Evolutionary conservation across 1,139 yeast genomes (phyloP), one percentile per base, ranked within the genome.

Genomic region (Kazachstania sp.): DNA sequence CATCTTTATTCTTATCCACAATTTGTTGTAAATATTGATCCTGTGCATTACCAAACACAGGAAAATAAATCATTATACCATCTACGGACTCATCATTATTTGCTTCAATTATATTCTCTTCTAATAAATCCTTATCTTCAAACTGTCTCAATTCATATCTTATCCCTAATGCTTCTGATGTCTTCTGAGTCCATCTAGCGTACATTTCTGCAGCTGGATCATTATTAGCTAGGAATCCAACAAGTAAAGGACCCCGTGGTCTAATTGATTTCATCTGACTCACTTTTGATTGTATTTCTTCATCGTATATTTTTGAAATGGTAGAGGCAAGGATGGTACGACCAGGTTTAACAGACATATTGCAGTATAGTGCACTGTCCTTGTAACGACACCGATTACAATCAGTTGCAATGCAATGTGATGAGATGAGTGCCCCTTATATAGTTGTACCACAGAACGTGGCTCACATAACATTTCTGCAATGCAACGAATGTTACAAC

Each of bases 51-150:
- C 96, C 96, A 68, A 87, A 92, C 3, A 92, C 97, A 0, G 98
- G 98, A 76, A 90, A 92, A 67, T 92, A 92, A n/a, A 92, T 92
- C 88, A 92, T 88, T 55, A 92, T 92, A 29, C 98, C 98, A 62
- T 87, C 83, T 34, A 92, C 87, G 1, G 66, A 58, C 47, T 77
- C 79, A 59, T 90, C 94, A 31, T 74, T 73, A 65, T 92, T 92
- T 50, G 97, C 97, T 44, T 76, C 79, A 47, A 88, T 77, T 51
- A 92, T 78, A 30, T 81, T 82, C 54, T 82, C 88, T 66, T 92
- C 98, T 52, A 92, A 73, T 37, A 83, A 85, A 57, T 92, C 95
- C 65, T 85, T 86, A 55, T 77, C 79, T 19, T 69, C 70, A 11
- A 84, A 81, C 53, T 75, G 74, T 44, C 87, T 71, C 54, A 94